Evolutionary conservation across 768 basidiomycete genomes (phyloP), one percentile per base, ranked within the genome.

Genomic region (Mycena vitilis): DNA sequence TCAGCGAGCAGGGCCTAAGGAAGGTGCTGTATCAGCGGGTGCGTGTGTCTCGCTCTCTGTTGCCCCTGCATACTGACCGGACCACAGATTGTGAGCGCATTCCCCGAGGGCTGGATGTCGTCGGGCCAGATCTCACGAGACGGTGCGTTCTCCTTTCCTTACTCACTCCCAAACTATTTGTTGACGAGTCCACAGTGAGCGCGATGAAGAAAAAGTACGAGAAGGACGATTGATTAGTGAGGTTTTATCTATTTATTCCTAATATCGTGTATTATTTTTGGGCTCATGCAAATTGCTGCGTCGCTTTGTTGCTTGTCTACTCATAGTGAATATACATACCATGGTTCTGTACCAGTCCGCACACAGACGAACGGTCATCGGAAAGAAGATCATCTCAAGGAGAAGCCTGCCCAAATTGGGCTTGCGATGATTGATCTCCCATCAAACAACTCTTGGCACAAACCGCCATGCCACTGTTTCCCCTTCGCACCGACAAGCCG

Each of bases 111-210:
- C 15, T 95, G 94, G 94, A 88, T 95, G 81, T 89, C 90, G 36
- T 93, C 92, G 4, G 92, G 93, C 4, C 92, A 94, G 77, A 93
- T 95, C 67, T 94, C 93, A 40, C 85, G 94, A 74, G 94, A 95
- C 84, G 92, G 93, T 94, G 58, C 42, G 90, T 78, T 34, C 45
- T 30, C 2, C n/a, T 53, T 34, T 23, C 20, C 3, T 36, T 13
- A 58, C 37, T 37, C 8, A 30, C 30, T 5, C 5, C 2, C 30
- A 30, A 3, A 49, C 25, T 52, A 63, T 44, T 11, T 36, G 47
- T 44, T 54, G 48, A 45, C 1, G 4, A 18, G 20, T 7, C 20
- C 54, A 49, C 12, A 93, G 92, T 94, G 86, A 93, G 92, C 75
- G 88, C 90, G 9, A 92, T 94, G 87, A 94, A 94, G 83, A 94